Percentiles rank a stretch among this genome's conserved stretches.
Evolutionary conservation across 2,329 filamentous ascomycete genomes (phyloP).

Genomic region (Venturia carpophila): DNA sequence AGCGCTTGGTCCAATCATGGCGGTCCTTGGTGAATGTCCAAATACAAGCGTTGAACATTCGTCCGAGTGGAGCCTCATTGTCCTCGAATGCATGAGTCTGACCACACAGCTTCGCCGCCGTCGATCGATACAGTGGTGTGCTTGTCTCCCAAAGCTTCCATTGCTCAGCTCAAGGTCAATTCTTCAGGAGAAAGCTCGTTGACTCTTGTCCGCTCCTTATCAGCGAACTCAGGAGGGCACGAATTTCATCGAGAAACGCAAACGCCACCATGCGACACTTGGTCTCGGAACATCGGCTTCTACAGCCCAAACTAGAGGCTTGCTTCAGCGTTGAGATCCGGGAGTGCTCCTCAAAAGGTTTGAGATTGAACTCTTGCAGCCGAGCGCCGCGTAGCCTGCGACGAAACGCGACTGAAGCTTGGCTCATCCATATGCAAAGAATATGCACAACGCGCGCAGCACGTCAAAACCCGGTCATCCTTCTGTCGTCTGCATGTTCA

Average conservation of each 20-base stretch:
- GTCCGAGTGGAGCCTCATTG: background rate
- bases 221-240: background rate
- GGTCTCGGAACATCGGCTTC: background rate
- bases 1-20: background rate
- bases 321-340: background rate
- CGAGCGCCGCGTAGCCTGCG: background rate
- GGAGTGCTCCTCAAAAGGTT: background rate
- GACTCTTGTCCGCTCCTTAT: background rate
- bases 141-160: background rate
- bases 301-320: background rate
- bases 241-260: background rate
- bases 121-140: background rate
- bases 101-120: background rate
- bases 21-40: background rate
- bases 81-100: background rate
- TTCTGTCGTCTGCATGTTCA: background rate
- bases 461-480: background rate
- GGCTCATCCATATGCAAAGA: background rate
- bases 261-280: background rate
- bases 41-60: background rate
- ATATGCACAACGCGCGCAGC: background rate
- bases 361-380: constrained; percentile 7
- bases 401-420: constrained; percentile 11
- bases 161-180: background rate
- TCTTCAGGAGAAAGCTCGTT: background rate